phyloP scores from a whole-genome alignment of 169 alveolate genomes.

The Plasmodium vivax region DNA sequence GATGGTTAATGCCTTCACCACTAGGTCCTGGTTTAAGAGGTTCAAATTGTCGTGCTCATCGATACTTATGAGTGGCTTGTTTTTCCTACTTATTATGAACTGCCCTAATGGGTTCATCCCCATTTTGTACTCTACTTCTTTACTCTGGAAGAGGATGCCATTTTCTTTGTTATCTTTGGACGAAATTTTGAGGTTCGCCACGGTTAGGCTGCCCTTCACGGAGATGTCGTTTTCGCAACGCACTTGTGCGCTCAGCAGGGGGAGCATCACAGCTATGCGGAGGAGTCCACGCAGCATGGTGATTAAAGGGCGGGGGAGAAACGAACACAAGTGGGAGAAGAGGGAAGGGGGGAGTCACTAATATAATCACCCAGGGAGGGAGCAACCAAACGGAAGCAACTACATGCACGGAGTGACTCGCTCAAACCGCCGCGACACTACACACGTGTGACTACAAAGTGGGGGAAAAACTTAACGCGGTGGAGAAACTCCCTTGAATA shows the following conservation, averaged over 20 bases:
- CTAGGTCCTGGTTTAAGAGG: conserved; percentile 33
- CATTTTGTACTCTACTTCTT: conserved; percentile 37
- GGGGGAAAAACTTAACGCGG: background rate
- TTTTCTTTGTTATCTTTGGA: conserved; percentile 41
- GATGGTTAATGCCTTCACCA: conserved; percentile 62
- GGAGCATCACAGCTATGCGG: background rate
- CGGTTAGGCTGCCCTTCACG: conserved; percentile 42
- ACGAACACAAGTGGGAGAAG: background rate
- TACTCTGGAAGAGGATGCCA: conserved; percentile 32
- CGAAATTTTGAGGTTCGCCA: conserved; percentile 43
- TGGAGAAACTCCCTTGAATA: background rate
- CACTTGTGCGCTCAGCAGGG: background rate
- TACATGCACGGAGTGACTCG: background rate
- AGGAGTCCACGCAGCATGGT: background rate
- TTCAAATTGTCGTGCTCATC: conserved; percentile 61
- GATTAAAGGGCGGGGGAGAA: background rate
- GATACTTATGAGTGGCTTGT: conserved; percentile 58
- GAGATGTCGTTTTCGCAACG: conserved; percentile 18
- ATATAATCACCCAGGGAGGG: background rate
- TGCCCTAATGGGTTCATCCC: conserved; percentile 32
- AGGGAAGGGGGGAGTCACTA: background rate
- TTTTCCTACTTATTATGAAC: conserved; percentile 63
- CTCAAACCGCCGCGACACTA: no score
- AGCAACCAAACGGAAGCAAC: background rate
- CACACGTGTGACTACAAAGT: background rate